phyloP scores from a whole-genome alignment of 805 yeast species.

The Saccharomycopsis olivae region DNA sequence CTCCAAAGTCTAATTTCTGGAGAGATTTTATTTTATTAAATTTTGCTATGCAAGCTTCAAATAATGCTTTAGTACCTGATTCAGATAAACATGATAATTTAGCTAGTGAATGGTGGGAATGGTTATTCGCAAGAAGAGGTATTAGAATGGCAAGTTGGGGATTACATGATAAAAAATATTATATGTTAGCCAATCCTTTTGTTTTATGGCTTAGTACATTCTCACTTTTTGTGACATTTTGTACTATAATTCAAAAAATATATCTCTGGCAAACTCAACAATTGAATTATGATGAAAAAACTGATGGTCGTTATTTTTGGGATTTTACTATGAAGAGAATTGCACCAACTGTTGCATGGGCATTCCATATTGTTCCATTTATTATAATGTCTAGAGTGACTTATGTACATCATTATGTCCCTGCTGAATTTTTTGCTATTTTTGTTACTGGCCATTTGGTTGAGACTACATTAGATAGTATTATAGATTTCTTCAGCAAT shows the following conservation, averaged over 20 bases:
- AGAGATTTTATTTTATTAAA: slow-evolving; percentile 63
- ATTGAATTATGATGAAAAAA: slow-evolving; percentile 31
- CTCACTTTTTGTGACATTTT: slow-evolving; percentile 34
- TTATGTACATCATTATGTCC: slow-evolving; percentile 92
- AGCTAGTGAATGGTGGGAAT: slow-evolving; percentile 74
- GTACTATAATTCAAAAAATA: slow-evolving; percentile 22
- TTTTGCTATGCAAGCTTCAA: slow-evolving; percentile 75
- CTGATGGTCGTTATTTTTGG: slow-evolving; percentile 24
- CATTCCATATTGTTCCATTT: slow-evolving; percentile 80
- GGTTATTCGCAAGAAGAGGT: slow-evolving; percentile 65
- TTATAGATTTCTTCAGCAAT: slow-evolving; percentile 2
- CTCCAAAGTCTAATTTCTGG: slow-evolving; percentile 46
- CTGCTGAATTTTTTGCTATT: slow-evolving; percentile 91
- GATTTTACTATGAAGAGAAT: slow-evolving; percentile 52
- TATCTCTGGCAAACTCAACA: slow-evolving; percentile 63
- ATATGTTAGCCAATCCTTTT: slow-evolving; percentile 55
- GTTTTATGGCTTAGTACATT: slow-evolving; percentile 52
- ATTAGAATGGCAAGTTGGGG: slow-evolving; percentile 74
- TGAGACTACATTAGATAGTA: slow-evolving; percentile 13
- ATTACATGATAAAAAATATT: slow-evolving; percentile 43
- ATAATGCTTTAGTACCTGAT: slow-evolving; percentile 75
- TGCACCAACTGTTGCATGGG: slow-evolving; percentile 87
- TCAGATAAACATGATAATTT: slow-evolving; percentile 58
- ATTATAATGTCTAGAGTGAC: slow-evolving; percentile 93
- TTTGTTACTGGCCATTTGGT: slow-evolving; percentile 60